A percentile compares a stretch with the other conserved stretches of the same genome.
Conservation (phyloP, 345 rosid species). For the Rhizophora mangle region DNA sequence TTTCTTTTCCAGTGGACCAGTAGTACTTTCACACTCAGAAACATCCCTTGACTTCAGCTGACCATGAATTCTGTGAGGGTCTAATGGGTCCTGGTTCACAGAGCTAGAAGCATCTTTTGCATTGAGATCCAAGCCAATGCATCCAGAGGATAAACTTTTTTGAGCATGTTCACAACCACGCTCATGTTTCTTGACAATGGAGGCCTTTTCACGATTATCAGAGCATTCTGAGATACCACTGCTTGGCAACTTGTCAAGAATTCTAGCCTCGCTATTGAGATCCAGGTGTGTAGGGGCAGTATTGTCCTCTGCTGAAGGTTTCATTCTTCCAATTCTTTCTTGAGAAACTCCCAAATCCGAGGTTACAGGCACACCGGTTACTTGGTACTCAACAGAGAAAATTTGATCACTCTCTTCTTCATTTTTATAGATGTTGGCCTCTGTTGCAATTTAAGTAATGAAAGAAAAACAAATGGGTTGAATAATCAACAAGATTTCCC, state of each 20-base stretch:
- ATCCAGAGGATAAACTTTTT: slow-evolving; percentile 28
- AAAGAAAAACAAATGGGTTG: too few relatives aligned
- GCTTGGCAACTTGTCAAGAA: slow-evolving; percentile 8
- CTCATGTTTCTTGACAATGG: slow-evolving; percentile 22
- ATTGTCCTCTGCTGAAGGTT: slow-evolving; percentile 10
- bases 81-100: slow-evolving; percentile 34
- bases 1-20: slow-evolving; percentile 41
- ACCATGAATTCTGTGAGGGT: slow-evolving; percentile 31
- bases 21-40: slow-evolving; percentile 76
- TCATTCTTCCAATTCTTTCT: slow-evolving; percentile 22
- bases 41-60: slow-evolving; percentile 33
- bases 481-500: too few relatives aligned
- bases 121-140: slow-evolving; percentile 50
- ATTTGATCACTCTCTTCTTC: slow-evolving; percentile 16
- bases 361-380: slow-evolving; percentile 30
- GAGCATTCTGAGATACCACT: slow-evolving; percentile 15
- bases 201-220: slow-evolving; percentile 23
- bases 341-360: slow-evolving; percentile 25
- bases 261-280: slow-evolving; percentile 37
- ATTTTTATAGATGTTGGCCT: slow-evolving; percentile 1
- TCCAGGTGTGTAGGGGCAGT: slow-evolving; percentile 29
- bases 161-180: slow-evolving; percentile 15
- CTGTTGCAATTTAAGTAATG: slow-evolving; percentile 8
- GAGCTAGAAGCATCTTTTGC: slow-evolving; percentile 54
- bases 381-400: slow-evolving; percentile 35